phyloP scores from a whole-genome alignment of 331 rosid species.

The Quercus lobata region DNA sequence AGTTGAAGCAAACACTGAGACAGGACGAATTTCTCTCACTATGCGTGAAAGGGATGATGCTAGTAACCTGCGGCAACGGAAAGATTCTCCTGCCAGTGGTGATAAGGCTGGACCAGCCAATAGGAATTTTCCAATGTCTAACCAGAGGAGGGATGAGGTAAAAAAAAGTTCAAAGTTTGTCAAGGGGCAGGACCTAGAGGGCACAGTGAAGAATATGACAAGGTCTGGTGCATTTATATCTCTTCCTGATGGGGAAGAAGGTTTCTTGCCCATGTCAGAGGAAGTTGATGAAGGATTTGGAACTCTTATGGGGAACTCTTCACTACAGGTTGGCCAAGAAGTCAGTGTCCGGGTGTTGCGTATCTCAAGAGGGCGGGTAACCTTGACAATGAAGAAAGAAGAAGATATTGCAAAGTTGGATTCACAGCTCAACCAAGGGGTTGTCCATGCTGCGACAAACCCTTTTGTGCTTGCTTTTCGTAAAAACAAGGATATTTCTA shows the following conservation, averaged over 20 bases:
- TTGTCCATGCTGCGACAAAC: constrained; percentile 67
- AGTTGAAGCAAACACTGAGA: constrained; percentile 72
- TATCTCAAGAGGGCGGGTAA: constrained; percentile 69
- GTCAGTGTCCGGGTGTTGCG: constrained; percentile 79
- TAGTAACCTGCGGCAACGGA: constrained; percentile 40
- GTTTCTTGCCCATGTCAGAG: constrained; percentile 81
- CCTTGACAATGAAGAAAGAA: constrained; percentile 95
- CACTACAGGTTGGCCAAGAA: constrained; percentile 77
- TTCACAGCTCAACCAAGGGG: constrained; percentile 43
- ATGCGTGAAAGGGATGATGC: constrained; percentile 70
- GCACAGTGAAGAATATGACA: constrained; percentile 74
- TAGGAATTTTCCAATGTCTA: constrained; percentile 48
- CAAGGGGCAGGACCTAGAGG: constrained; percentile 77
- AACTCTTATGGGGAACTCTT: constrained; percentile 68
- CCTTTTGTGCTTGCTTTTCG: constrained; percentile 89
- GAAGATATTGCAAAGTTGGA: constrained; percentile 45
- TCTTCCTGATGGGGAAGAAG: constrained; percentile 98
- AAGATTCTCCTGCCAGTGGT: constrained; percentile 39
- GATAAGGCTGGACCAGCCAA: constrained; percentile 59
- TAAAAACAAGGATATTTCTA: constrained; percentile 75
- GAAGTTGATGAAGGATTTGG: constrained; percentile 73
- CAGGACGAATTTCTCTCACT: constrained; percentile 84
- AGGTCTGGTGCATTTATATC: constrained; percentile 86
- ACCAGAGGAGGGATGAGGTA: constrained; percentile 44
- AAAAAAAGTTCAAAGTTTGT: constrained; percentile 56